phyloP scores from a whole-genome alignment of 108 stramenopile species.

The Stephanodiscus minutulus region DNA sequence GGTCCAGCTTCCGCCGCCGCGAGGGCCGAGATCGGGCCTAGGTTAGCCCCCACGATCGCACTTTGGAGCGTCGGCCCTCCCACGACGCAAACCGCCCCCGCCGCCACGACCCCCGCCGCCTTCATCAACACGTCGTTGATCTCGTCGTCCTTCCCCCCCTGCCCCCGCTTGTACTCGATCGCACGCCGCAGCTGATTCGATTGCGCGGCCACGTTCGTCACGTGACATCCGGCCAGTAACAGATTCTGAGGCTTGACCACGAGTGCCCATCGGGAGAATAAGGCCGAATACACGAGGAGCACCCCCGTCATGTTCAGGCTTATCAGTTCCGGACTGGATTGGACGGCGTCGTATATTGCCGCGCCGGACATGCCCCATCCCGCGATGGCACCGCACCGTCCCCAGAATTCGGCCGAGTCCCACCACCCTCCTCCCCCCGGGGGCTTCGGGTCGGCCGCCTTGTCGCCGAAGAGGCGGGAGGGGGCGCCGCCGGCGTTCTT shows the following conservation, averaged over 20 bases:
- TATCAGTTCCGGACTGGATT: constrained; percentile 81
- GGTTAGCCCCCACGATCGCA: constrained; percentile 52
- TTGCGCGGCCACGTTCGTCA: constrained; percentile 83
- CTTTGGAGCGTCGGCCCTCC: constrained; percentile 64
- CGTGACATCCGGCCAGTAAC: constrained; percentile 68
- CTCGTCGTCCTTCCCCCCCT: constrained; percentile 71
- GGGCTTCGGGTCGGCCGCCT: constrained; percentile 1
- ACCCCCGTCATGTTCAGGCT: constrained; percentile 89
- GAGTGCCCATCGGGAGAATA: constrained; percentile 86
- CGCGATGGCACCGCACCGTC: constrained; percentile 74
- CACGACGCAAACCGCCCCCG: constrained; percentile 57
- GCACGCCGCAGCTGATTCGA: constrained; percentile 81
- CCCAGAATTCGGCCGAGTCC: constrained; percentile 78
- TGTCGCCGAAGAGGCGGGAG: background rate
- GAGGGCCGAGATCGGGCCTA: constrained; percentile 63
- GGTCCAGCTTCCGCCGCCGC: constrained; percentile 80
- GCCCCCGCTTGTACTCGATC: constrained; percentile 68
- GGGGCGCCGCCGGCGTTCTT: background rate
- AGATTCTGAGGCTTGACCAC: constrained; percentile 83
- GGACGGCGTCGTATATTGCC: constrained; percentile 83
- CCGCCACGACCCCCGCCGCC: constrained; percentile 65
- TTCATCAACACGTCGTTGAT: constrained; percentile 64
- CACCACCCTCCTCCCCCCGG: constrained; percentile 45
- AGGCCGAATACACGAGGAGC: constrained; percentile 76
- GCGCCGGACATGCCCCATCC: constrained; percentile 91